A percentile compares a stretch with the other conserved stretches of the same genome.
Conservation (phyloP, 129 eudicot species). For the Artemisia tridentata region DNA sequence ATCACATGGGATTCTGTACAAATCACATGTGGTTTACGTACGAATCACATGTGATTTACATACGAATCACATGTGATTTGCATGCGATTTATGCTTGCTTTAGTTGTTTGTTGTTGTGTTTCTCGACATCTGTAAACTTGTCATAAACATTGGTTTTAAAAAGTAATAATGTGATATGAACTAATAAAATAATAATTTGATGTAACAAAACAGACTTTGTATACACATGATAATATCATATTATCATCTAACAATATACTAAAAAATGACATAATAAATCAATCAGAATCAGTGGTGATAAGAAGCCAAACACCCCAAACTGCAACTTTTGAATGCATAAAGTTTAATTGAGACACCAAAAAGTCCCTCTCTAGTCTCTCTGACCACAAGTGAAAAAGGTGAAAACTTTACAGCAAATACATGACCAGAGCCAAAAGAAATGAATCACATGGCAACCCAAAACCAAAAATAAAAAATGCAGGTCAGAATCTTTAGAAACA, state of each 20-base stretch:
- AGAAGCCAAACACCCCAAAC: neutral
- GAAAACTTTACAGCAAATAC: conserved; percentile 36
- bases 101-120: too few species aligned
- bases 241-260: neutral
- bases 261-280: neutral
- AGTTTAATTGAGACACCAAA: conserved; percentile 23
- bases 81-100: too few species aligned
- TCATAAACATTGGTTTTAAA: too few species aligned
- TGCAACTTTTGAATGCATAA: conserved; percentile 8
- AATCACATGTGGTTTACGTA: too few species aligned
- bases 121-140: too few species aligned
- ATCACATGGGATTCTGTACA: too few species aligned
- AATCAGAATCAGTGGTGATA: neutral
- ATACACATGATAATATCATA: too few species aligned
- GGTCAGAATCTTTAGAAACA: conserved; percentile 2
- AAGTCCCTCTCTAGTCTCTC: conserved; percentile 14
- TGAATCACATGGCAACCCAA: conserved; percentile 34
- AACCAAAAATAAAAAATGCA: conserved; percentile 15
- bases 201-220: too few species aligned
- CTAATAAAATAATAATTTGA: too few species aligned
- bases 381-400: conserved; percentile 19
- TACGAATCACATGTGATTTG: too few species aligned
- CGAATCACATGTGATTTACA: too few species aligned
- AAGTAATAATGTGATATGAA: too few species aligned
- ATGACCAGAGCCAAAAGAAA: conserved; percentile 19